Base-by-base conservation (phyloP, 495 filamentous ascomycete genomes). In the Xylaria castorea region DNA sequence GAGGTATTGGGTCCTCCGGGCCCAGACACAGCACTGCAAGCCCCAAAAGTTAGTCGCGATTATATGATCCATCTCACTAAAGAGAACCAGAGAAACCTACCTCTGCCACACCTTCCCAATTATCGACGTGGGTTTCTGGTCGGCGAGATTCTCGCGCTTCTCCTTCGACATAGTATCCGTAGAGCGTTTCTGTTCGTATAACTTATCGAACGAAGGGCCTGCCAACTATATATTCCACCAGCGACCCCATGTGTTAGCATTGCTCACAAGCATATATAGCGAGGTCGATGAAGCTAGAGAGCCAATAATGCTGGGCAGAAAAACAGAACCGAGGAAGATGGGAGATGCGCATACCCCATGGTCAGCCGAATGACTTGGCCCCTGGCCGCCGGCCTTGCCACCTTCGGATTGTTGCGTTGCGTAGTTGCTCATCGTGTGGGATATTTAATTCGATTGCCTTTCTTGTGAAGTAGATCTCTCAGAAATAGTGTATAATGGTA, bases 91-190 rank as follows among this genome's bases (percentile, higher is more conserved):
- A 2, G 9, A 42, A 44, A 46, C 62, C 14, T 14, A 65, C 62
- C 22, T 65, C 36, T 65, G 36, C 62, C 62, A 65, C 27, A 65
- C 27, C 12, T 46, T 65, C 11, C 62, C 62, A 40, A 65, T 1
- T 0, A n/a, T 46, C 3, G n/a, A 25, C 38, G 3, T 16, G 0
- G 62, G 62, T 20, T 65, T 42, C 62, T 65, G 38, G 5, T 65
- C 62, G 7, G 36, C 42, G 9, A 65, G 38, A 5, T 46, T 65
- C 42, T 65, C 62, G 16, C 63, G 38, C 63, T 66, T 66, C n/a
- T 8, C 63, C 6, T 46, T 8, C 1, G 63, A 44, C 44, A 18
- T 38, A 12, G 63, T 12, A 40, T 32, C 42, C 42, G 9, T 50
- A 5, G 63, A 48, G 11, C 63, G 63, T 27, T 66, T 66, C 42